Percentiles rank a stretch among this genome's conserved stretches.
These are phyloP conservation scores for Rhizomucor pusillus DNA, from an alignment of 371 early-diverging fungal species.

Conservation along the genomic window DNA sequence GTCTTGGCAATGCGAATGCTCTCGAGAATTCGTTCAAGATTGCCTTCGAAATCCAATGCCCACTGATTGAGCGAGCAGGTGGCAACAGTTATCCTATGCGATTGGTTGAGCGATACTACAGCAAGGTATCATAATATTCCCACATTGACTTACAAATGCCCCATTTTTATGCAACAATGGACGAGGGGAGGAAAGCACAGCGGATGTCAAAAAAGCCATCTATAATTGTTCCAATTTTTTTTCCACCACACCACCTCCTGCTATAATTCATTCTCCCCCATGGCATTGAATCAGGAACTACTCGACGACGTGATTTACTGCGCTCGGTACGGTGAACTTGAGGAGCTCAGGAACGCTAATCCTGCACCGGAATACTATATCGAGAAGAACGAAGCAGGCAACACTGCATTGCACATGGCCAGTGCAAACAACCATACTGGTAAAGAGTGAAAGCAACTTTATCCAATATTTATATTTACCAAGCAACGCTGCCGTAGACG, in stretches of 20 bases:
- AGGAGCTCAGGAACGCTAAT: constrained; percentile 61
- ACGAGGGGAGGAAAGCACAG: too few relatives aligned
- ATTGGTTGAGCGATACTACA: not conserved
- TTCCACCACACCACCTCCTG: not conserved
- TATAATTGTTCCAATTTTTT: not conserved
- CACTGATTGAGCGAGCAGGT: constrained; percentile 94
- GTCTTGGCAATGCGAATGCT: constrained; percentile 84
- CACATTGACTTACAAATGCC: not conserved
- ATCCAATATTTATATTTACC: not conserved
- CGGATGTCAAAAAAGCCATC: too few relatives aligned
- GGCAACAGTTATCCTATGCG: constrained; percentile 64
- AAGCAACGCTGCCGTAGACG: constrained; percentile 27
- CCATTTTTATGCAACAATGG: not conserved
- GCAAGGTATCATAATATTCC: too few relatives aligned
- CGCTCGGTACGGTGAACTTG: constrained; percentile 77
- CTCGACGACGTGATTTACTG: constrained; percentile 65
- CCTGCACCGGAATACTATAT: constrained; percentile 27
- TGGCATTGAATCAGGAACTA: constrained; percentile 9
- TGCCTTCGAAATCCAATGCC: constrained; percentile 96
- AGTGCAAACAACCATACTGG: constrained; percentile 79
- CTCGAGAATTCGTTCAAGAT: constrained; percentile 80
- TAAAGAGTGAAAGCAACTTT: constrained; percentile 16
- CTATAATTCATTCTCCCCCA: not conserved
- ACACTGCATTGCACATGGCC: constrained; percentile 84
- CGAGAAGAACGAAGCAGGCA: constrained; percentile 54